A percentile compares a stretch with the other conserved stretches of the same genome.
Evolutionary conservation across 768 basidiomycete species (phyloP).

Genomic region (Sporobolomyces pararoseus): DNA sequence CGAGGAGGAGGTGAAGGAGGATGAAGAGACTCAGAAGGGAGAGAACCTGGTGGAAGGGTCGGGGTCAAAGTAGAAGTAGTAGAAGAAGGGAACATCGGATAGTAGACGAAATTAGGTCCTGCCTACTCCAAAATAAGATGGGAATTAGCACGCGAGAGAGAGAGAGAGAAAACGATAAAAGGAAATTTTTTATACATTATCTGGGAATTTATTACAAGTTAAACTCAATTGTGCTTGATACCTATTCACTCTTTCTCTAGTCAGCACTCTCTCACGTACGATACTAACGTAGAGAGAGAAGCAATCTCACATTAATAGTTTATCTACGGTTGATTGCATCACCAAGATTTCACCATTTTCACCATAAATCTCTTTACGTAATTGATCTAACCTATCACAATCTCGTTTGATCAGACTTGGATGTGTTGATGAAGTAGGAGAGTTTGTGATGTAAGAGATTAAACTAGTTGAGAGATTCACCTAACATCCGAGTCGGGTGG

Average conservation of each 20-base stretch:
- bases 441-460: not conserved
- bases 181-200: constrained; percentile 61
- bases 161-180: constrained; percentile 4
- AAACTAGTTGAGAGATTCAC: constrained; percentile 1
- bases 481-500: not conserved
- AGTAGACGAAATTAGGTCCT: constrained; percentile 46
- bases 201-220: constrained; percentile 76
- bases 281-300: not conserved
- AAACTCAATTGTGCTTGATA: constrained; percentile 88
- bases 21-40: constrained; percentile 51
- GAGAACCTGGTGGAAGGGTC: too few relatives aligned
- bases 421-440: constrained; percentile 10
- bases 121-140: constrained; percentile 43
- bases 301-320: constrained; percentile 4
- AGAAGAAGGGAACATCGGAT: constrained; percentile 31
- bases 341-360: not conserved
- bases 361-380: not conserved
- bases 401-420: constrained; percentile 15
- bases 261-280: not conserved
- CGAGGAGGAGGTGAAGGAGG: constrained; percentile 55
- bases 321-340: not conserved
- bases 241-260: constrained; percentile 52
- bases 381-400: not conserved
- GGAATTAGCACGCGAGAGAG: not conserved
- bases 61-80: too few relatives aligned